Evolutionary conservation across 2,329 filamentous ascomycete genomes (phyloP), one percentile per base, ranked within the genome.

Genomic region (Aspergillus ruber): DNA sequence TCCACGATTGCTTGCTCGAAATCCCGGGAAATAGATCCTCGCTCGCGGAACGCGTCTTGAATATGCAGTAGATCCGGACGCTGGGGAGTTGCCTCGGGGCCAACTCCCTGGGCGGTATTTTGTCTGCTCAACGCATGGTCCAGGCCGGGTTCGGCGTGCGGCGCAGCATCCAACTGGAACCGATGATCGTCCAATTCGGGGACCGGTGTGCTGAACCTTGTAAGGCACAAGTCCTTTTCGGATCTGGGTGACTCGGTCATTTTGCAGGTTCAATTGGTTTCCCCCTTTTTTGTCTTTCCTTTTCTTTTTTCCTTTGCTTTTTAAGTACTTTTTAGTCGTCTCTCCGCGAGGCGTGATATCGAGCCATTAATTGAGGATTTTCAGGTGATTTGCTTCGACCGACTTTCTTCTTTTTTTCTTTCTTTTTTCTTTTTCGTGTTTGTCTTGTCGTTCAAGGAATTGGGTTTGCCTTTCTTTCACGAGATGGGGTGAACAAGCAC

Each of bases 1-100:
- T 95, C 88, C 35, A 85, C 73, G 29, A 95, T 76, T 12, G 88
- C 90, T 57, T 93, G 83, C 66, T 96, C 90, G 56, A 95, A 95
- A 64, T 95, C 90, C 48, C 88, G 82, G 35, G 87, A 77, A 53
- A 71, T 73, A n/a, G 72, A 69, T n/a, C 67, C 65, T 12, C 57
- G 58, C 41, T 70, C 67, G 21, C 62, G 60, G 18, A 78, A 64
- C 3, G 68, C 70, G 54, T 76, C 71, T 48, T 75, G 73, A 47
- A 76, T 62, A 45, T 73, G 66, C 12, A 77, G 68, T 32, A 77
- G 54, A 44, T 70, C 67, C 12, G 74, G 69, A 25, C 72, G 70
- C 35, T 76, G 75, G 9, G 77, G 67, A 29, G 72, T 72, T 47
- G 74, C 72, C n/a, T 70, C 67, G 52, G 74, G 69, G 53, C 70